Percentiles rank a stretch among this genome's conserved stretches.
phyloP scores from a whole-genome alignment of 495 filamentous ascomycete genomes.

The Jackrogersella multiformis region DNA sequence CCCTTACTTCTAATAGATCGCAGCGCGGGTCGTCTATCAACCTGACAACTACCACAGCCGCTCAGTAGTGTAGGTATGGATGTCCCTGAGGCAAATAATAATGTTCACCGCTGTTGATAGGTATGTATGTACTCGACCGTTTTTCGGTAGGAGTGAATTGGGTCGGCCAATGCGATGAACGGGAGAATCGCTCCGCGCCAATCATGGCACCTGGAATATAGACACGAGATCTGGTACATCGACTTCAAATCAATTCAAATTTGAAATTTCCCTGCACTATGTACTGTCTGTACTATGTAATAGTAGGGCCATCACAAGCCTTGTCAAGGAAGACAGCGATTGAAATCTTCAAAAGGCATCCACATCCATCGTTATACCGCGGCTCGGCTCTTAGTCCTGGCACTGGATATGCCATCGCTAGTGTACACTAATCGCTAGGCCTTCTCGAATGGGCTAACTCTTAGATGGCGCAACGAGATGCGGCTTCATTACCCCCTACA shows the following conservation, averaged over 20 bases:
- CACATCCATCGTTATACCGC: slow-evolving; percentile 19
- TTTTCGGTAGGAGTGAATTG: slow-evolving; percentile 15
- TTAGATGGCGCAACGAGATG: slow-evolving; percentile 1
- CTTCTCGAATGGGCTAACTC: slow-evolving; percentile 14
- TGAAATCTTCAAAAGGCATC: slow-evolving; percentile 11
- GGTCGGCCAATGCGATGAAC: slow-evolving; percentile 25
- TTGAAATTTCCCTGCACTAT: slow-evolving; percentile 10
- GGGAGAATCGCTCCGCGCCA: slow-evolving; percentile 37
- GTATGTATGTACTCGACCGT: slow-evolving; percentile 15
- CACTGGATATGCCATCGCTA: slow-evolving; percentile 16
- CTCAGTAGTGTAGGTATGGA: too few species aligned
- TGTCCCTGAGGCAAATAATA: too few species aligned
- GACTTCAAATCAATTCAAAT: slow-evolving; percentile 21
- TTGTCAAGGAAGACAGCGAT: slow-evolving; percentile 2
- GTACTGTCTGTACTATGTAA: too few species aligned
- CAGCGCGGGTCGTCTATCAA: slow-evolving; percentile 10
- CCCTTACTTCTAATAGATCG: slow-evolving; percentile 15
- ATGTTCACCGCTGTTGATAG: slow-evolving; percentile 26
- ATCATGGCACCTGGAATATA: slow-evolving; percentile 7
- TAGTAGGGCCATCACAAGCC: slow-evolving; percentile 4
- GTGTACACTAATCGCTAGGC: slow-evolving; percentile 12
- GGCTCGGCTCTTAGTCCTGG: slow-evolving; percentile 22
- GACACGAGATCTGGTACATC: slow-evolving; percentile 10
- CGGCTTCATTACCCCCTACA: slow-evolving; percentile 1
- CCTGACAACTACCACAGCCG: neutral